Conservation (phyloP, 805 yeast species). For the Vanderwaltozyma tropicalis region DNA sequence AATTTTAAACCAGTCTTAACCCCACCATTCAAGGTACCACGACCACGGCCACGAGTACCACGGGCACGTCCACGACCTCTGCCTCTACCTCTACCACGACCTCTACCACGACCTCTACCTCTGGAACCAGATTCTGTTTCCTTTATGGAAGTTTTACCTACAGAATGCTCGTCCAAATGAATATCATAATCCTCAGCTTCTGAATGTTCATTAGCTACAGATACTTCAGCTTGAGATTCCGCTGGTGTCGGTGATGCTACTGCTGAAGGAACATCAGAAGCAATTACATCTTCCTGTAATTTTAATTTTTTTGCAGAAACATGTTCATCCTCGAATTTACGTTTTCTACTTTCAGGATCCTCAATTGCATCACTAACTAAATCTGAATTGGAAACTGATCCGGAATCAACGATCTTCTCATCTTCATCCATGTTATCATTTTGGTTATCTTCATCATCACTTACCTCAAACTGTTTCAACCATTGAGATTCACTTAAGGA, state of each 20-base stretch:
- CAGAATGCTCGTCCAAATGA: too few species aligned
- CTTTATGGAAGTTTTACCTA: neutral
- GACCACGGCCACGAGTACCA: conserved; percentile 14
- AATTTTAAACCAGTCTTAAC: conserved; percentile 17
- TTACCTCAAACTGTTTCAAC: conserved; percentile 47
- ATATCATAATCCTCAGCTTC: neutral
- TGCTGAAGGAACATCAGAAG: too few species aligned
- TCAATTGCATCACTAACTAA: too few species aligned
- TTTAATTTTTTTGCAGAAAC: neutral
- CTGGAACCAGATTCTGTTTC: neutral
- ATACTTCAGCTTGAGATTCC: too few species aligned
- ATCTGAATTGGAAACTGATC: too few species aligned
- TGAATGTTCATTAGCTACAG: neutral
- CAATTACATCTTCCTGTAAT: neutral
- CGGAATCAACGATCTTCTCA: conserved; percentile 9
- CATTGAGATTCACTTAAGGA: conserved; percentile 69
- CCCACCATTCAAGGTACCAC: conserved; percentile 6
- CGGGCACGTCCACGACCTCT: conserved; percentile 11
- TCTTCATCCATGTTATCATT: conserved; percentile 21
- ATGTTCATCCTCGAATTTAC: neutral
- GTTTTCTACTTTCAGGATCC: neutral
- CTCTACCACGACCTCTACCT: conserved; percentile 8
- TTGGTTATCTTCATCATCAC: conserved; percentile 58
- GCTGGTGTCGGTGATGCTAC: neutral
- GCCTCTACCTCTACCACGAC: conserved; percentile 12